Evolutionary conservation across 805 yeast species (phyloP), one percentile per base, ranked within the genome.

Genomic region (Candida namnaoensis): DNA sequence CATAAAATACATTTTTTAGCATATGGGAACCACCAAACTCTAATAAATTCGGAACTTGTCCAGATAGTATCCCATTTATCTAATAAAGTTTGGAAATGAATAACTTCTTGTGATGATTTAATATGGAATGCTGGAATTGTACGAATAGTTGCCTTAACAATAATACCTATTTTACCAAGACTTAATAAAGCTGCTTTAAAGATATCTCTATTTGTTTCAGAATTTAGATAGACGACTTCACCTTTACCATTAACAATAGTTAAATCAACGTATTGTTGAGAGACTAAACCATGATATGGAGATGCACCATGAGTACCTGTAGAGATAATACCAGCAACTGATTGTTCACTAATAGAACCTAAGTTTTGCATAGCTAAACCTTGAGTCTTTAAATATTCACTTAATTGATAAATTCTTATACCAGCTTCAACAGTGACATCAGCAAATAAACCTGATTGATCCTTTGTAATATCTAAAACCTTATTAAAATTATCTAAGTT

Each of bases 21-120:
- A 61, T 91, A 93, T 1, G 99, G 98, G 62, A 84, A 93, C 98
- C 98, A 93, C 97, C 98, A 91, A 39, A 88, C 77, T 48, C 98
- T 77, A 37, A 88, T 82, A 56, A 79, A 91, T 64, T 91, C 99
- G n/a, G 88, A 74, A 38, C 87, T 79, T 4, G 85, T 76, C 95
- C 97, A 91, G 37, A 91, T 62, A 12, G 70, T 68, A 49, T 83
- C 87, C 88, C 95, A 88, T 44, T 65, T 64, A 45, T 77, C 69
- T 50, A 91, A 62, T 24, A 91, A 64, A 7, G 87, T 76, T 24
- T 82, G 83, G 54, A 91, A 88, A 26, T 78, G 67, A 52, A 91
- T 80, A 33, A 88, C 82, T 61, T 88, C 95, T 57, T 87, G 93
- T 38, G 76, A 71, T 8, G 95, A 81, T 59, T 77, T 81, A 47